Percentiles rank a stretch among this genome's conserved stretches.
phyloP scores from a whole-genome alignment of 2,329 filamentous ascomycete species.

The Rhinocladiella mackenziei region DNA sequence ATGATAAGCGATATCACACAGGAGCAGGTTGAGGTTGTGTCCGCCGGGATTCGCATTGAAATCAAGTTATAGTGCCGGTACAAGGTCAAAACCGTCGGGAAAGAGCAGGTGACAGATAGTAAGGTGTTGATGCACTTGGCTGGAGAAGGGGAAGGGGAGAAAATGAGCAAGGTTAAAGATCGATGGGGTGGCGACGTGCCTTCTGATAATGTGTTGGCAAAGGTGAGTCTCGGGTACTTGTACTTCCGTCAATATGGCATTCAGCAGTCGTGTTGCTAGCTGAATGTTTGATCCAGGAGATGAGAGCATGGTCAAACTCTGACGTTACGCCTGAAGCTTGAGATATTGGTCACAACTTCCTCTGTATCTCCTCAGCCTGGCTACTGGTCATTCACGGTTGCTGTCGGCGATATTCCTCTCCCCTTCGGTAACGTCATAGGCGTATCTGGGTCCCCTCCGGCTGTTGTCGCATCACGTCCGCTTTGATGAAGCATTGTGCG shows the following conservation, averaged over 20 bases:
- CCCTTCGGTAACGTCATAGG: no score
- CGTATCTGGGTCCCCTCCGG: no score
- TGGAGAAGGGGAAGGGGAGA: slow-evolving; percentile 40
- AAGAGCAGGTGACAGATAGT: slow-evolving; percentile 49
- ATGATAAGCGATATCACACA: slow-evolving; percentile 58
- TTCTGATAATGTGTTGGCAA: slow-evolving; percentile 44
- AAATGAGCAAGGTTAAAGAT: slow-evolving; percentile 52
- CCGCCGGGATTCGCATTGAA: slow-evolving; percentile 56
- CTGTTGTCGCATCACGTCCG: no score
- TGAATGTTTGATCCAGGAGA: not conserved
- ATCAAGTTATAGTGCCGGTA: slow-evolving; percentile 53
- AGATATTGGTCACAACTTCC: no score
- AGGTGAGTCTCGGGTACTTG: slow-evolving; percentile 44
- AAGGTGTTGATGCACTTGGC: slow-evolving; percentile 47
- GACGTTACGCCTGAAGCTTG: not conserved
- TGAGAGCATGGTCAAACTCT: not conserved
- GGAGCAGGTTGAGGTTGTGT: slow-evolving; percentile 51
- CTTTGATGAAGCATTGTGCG: no score
- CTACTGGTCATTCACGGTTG: no score
- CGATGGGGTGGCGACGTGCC: slow-evolving; percentile 54
- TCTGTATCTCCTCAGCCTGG: no score
- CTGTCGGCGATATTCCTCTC: no score
- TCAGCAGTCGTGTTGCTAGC: not conserved
- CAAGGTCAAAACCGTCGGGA: slow-evolving; percentile 49
- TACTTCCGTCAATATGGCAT: not conserved